Evolutionary conservation across 768 basidiomycete species (phyloP).

Genomic region (Xerocomellus intermedius): DNA sequence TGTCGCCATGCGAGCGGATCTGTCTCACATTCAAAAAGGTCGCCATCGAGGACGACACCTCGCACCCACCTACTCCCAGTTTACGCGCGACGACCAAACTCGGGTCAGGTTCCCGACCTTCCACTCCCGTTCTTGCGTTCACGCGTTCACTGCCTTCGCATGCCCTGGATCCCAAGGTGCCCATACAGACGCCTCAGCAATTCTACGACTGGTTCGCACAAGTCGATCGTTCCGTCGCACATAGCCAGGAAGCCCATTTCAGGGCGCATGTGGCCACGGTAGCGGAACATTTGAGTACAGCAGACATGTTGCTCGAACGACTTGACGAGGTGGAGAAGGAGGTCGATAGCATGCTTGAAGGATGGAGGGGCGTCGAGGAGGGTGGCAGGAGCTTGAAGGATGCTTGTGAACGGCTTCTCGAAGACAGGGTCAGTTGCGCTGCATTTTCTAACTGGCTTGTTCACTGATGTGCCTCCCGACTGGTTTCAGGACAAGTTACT

Average conservation of each 20-base stretch:
- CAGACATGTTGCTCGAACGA: constrained; percentile 68
- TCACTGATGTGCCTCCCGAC: not conserved
- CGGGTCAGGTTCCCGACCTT: constrained; percentile 43
- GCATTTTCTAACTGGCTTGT: not conserved
- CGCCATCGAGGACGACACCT: constrained; percentile 37
- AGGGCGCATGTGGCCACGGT: constrained; percentile 79
- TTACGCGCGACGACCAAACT: constrained; percentile 41
- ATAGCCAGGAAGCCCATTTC: constrained; percentile 93
- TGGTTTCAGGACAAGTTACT: constrained; percentile 66
- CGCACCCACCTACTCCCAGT: constrained; percentile 34
- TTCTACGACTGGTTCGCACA: constrained; percentile 96
- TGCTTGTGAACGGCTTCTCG: constrained; percentile 84
- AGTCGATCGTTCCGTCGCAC: constrained; percentile 86
- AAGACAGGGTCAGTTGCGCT: constrained; percentile 71
- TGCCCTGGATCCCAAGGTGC: constrained; percentile 69
- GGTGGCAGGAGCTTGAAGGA: constrained; percentile 88
- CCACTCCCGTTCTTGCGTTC: constrained; percentile 35
- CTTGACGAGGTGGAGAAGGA: constrained; percentile 73
- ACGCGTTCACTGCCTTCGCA: constrained; percentile 36
- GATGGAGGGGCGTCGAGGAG: constrained; percentile 87
- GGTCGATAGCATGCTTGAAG: constrained; percentile 78
- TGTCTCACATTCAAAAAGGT: constrained; percentile 42
- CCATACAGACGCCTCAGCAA: constrained; percentile 89
- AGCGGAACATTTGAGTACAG: constrained; percentile 70
- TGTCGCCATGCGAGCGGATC: constrained; percentile 6